A percentile compares a stretch with the other conserved stretches of the same genome.
Conservation (phyloP, 305 asterid species). For the Fraxinus xanthoxyloides region DNA sequence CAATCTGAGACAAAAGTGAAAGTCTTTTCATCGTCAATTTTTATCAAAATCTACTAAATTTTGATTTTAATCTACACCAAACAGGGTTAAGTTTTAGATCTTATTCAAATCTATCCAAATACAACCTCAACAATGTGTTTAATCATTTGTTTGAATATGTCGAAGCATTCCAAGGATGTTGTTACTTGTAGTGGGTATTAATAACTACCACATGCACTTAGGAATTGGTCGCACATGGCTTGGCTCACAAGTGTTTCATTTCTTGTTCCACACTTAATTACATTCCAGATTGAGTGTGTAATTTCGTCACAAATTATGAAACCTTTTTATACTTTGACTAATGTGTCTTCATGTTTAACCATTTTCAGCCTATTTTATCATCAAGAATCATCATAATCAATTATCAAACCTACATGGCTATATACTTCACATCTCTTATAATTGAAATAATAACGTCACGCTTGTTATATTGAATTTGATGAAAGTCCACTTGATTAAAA, state of each 20-base stretch:
- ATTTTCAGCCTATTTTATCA: background rate
- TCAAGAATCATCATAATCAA: background rate
- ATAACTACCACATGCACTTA: background rate
- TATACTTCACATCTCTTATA: background rate
- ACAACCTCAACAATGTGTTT: background rate
- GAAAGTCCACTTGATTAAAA: background rate
- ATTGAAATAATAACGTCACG: background rate
- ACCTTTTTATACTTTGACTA: background rate
- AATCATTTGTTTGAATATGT: background rate
- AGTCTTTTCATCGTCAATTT: background rate
- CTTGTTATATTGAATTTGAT: background rate
- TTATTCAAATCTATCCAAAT: background rate
- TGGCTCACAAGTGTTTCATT: background rate
- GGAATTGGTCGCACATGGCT: background rate
- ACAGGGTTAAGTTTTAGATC: background rate
- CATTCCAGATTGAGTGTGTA: background rate
- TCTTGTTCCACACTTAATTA: background rate
- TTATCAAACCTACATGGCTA: background rate
- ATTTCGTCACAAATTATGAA: background rate
- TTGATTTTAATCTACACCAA: background rate
- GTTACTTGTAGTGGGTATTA: background rate
- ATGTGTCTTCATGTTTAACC: background rate
- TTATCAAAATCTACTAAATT: too few relatives aligned
- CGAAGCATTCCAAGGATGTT: background rate
- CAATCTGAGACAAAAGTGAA: conserved; percentile 9